phyloP scores from a whole-genome alignment of 805 yeast genomes.

The Candida taoyuanica region DNA sequence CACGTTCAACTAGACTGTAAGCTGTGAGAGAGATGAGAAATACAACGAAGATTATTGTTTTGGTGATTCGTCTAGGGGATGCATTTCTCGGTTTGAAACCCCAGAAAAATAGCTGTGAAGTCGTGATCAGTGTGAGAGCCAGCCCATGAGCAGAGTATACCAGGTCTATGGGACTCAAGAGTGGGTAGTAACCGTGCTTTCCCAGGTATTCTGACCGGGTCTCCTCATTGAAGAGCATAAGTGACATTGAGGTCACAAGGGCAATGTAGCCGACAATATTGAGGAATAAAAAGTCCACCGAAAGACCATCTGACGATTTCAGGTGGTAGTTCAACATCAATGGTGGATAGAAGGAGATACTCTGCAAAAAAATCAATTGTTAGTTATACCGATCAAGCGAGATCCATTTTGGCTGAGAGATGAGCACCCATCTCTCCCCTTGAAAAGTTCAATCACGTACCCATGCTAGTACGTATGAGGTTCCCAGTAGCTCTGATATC shows the following conservation, averaged over 20 bases:
- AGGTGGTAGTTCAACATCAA: slow-evolving; percentile 36
- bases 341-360: slow-evolving; percentile 49
- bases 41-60: slow-evolving; percentile 16
- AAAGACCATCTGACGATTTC: slow-evolving; percentile 43
- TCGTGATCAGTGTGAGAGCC: slow-evolving; percentile 34
- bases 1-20: slow-evolving; percentile 13
- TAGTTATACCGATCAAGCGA: no score
- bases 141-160: slow-evolving; percentile 46
- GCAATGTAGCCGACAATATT: slow-evolving; percentile 46
- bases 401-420: no score
- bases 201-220: slow-evolving; percentile 30
- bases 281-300: slow-evolving; percentile 42
- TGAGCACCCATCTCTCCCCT: no score
- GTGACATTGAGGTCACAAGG: slow-evolving; percentile 36
- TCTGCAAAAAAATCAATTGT: no score
- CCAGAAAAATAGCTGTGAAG: slow-evolving; percentile 35
- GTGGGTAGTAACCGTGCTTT: slow-evolving; percentile 34
- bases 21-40: slow-evolving; percentile 1
- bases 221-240: slow-evolving; percentile 36
- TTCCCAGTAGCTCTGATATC: slow-evolving; percentile 29
- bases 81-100: slow-evolving; percentile 24
- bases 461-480: slow-evolving; percentile 38
- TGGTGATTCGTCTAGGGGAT: slow-evolving; percentile 17
- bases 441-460: slow-evolving; percentile 21
- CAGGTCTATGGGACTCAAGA: slow-evolving; percentile 41